These are phyloP conservation scores for Chloranthus sessilifolius DNA, from an alignment of 164 flowering plant species.

Conservation along the genomic window DNA sequence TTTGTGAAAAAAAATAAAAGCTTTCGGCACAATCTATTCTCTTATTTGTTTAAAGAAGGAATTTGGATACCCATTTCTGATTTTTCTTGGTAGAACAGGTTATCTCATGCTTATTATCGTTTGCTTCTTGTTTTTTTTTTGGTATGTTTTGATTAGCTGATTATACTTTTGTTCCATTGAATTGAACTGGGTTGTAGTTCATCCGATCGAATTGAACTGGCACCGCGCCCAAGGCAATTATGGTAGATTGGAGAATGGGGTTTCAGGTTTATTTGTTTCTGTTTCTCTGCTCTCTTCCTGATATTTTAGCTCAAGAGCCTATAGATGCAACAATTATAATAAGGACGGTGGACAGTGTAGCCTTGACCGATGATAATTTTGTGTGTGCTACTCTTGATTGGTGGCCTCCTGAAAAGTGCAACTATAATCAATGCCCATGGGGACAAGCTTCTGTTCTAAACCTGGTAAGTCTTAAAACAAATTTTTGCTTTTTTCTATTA, in stretches of 20 bases:
- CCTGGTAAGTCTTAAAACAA: conserved; percentile 37
- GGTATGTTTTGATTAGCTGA: too few relatives aligned
- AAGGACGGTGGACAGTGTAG: conserved; percentile 31
- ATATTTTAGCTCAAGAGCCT: conserved; percentile 33
- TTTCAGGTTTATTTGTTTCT: conserved; percentile 27
- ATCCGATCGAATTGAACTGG: too few relatives aligned
- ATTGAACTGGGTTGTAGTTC: too few relatives aligned
- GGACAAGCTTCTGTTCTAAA: conserved; percentile 50
- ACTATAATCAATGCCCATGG: conserved; percentile 84
- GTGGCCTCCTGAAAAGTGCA: conserved; percentile 91
- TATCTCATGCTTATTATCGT: too few relatives aligned
- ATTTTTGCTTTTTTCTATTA: background rate
- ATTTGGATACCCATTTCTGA: too few relatives aligned
- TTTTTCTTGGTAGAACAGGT: too few relatives aligned
- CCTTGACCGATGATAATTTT: conserved; percentile 59
- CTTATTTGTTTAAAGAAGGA: too few relatives aligned
- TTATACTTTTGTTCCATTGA: too few relatives aligned
- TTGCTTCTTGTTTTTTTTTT: too few relatives aligned
- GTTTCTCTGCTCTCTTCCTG: conserved; percentile 30
- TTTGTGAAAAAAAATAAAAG: too few relatives aligned
- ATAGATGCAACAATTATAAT: conserved; percentile 34
- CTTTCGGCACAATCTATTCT: too few relatives aligned
- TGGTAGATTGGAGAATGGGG: conserved; percentile 45
- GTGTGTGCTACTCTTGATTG: conserved; percentile 96
- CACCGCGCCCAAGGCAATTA: too few relatives aligned